phyloP scores from a whole-genome alignment of 768 basidiomycete genomes.

The Kwoniella botswanensis region DNA sequence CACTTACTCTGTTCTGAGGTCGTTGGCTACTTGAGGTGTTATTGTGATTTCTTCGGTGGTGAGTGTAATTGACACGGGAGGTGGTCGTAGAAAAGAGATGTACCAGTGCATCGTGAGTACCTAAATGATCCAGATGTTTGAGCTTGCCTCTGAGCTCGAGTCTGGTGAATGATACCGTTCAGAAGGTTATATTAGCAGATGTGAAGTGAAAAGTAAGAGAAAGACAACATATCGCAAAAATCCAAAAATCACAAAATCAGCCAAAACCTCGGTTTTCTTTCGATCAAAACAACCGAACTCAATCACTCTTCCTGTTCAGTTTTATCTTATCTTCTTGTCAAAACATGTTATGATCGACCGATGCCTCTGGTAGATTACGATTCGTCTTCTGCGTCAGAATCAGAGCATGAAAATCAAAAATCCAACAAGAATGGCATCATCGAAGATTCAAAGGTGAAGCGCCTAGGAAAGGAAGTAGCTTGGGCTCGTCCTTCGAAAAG shows the following conservation, averaged over 20 bases:
- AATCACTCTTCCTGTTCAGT: background rate
- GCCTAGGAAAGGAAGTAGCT: background rate
- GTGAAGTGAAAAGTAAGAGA: background rate
- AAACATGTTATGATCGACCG: background rate
- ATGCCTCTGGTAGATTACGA: slow-evolving; percentile 37
- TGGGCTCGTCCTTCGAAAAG: slow-evolving; percentile 8
- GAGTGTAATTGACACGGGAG: slow-evolving; percentile 64
- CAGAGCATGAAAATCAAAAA: slow-evolving; percentile 18
- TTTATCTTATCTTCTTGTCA: background rate
- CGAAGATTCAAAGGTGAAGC: background rate
- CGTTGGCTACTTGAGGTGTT: slow-evolving; percentile 86
- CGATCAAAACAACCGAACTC: background rate
- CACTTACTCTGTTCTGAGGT: slow-evolving; percentile 76
- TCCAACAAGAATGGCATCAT: background rate
- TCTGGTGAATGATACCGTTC: background rate
- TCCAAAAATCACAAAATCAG: background rate
- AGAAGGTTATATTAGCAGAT: background rate
- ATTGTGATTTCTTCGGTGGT: slow-evolving; percentile 62
- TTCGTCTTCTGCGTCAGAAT: slow-evolving; percentile 24
- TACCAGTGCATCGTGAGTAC: slow-evolving; percentile 76
- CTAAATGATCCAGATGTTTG: background rate
- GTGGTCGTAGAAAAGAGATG: slow-evolving; percentile 85
- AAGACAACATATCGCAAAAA: slow-evolving; percentile 5
- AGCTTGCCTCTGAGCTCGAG: background rate
- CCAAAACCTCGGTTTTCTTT: background rate